These are phyloP conservation scores for Russula olivacea DNA, from an alignment of 768 basidiomycete species.

Conservation along the genomic window DNA sequence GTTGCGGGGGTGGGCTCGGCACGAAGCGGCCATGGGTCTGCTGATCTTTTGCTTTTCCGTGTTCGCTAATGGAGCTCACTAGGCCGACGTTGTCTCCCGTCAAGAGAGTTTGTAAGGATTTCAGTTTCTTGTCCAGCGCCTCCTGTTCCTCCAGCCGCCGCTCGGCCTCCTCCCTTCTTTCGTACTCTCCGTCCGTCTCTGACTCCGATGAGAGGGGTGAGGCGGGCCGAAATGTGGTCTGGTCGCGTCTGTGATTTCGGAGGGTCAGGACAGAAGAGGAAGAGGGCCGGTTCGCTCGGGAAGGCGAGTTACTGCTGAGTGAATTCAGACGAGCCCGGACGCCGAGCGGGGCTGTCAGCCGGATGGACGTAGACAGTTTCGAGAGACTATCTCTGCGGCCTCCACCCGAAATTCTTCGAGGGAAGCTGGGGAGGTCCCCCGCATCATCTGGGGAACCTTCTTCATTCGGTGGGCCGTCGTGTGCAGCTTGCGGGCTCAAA, in stretches of 20 bases:
- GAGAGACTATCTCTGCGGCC: constrained; percentile 24
- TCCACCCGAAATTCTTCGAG: constrained; percentile 19
- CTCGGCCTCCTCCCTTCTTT: constrained; percentile 65
- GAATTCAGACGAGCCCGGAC: constrained; percentile 71
- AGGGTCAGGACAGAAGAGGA: constrained; percentile 73
- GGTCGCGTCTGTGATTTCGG: constrained; percentile 29
- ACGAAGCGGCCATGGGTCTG: constrained; percentile 33
- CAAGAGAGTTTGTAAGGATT: constrained; percentile 64
- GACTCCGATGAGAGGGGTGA: constrained; percentile 30
- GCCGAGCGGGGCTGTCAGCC: constrained; percentile 49
- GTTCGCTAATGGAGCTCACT: constrained; percentile 36
- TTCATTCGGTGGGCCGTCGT: constrained; percentile 30
- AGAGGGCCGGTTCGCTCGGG: constrained; percentile 42
- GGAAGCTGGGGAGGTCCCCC: constrained; percentile 19
- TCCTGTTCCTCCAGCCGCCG: constrained; percentile 62
- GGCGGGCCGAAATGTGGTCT: constrained; percentile 10
- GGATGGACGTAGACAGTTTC: constrained; percentile 39
- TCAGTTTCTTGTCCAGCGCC: constrained; percentile 58
- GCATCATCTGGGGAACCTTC: constrained; percentile 11
- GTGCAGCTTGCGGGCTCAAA: constrained; percentile 43
- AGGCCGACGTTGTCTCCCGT: constrained; percentile 69
- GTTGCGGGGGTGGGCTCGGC: constrained; percentile 34
- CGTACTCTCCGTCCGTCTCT: constrained; percentile 45
- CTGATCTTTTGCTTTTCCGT: constrained; percentile 17
- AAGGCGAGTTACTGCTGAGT: constrained; percentile 46